phyloP scores from a whole-genome alignment of 169 alveolate species.

The Plasmodium relictum region DNA sequence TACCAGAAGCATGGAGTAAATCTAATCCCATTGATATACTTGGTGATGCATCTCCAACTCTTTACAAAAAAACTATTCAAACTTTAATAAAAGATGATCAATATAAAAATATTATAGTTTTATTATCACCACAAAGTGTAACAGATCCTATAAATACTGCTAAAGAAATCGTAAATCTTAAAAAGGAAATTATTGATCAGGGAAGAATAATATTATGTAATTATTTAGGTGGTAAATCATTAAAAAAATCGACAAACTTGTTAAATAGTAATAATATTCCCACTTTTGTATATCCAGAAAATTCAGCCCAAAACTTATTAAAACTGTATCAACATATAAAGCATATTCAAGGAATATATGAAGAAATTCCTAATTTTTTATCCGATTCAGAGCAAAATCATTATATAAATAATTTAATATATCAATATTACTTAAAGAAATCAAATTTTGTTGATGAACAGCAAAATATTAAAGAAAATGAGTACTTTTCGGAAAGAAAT shows the following conservation, averaged over 20 bases:
- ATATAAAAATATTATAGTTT: conserved; percentile 81
- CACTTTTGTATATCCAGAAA: conserved; percentile 83
- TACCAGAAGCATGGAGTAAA: conserved; percentile 87
- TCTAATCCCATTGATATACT: conserved; percentile 88
- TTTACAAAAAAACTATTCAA: conserved; percentile 83
- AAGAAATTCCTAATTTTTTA: conserved; percentile 35
- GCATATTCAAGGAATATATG: conserved; percentile 49
- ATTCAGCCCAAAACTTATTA: conserved; percentile 71
- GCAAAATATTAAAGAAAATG: neutral
- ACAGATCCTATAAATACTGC: conserved; percentile 71
- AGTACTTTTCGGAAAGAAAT: neutral
- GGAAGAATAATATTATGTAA: conserved; percentile 31
- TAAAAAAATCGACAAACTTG: conserved; percentile 80
- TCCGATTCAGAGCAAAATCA: conserved; percentile 20
- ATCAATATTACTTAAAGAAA: conserved; percentile 17
- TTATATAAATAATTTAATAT: conserved; percentile 25
- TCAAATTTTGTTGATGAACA: neutral
- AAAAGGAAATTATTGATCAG: neutral
- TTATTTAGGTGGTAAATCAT: conserved; percentile 87
- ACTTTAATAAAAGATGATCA: conserved; percentile 81
- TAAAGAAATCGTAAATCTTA: conserved; percentile 43
- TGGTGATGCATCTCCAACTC: conserved; percentile 88
- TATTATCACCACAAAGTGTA: conserved; percentile 86
- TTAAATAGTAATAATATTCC: conserved; percentile 81
- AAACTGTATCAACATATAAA: conserved; percentile 37